These are phyloP conservation scores for Solanum ossicruentum DNA, from an alignment of 257 asterid genomes.

Conservation along the genomic window DNA sequence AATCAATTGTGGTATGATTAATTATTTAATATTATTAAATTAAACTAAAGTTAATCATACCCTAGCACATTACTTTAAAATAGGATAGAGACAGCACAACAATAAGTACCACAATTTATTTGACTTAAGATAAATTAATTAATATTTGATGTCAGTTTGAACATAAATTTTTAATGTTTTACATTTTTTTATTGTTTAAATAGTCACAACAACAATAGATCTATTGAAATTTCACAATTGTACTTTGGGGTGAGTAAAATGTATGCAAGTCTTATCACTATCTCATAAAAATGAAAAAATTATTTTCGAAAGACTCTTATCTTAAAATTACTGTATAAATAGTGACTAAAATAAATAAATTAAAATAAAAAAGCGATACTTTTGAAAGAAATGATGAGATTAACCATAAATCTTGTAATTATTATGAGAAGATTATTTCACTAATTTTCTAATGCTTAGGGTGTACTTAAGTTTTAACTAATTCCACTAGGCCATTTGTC, in stretches of 20 bases:
- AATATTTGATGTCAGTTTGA: too few relatives aligned
- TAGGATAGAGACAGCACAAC: neutral
- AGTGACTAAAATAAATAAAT: neutral
- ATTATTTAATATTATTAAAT: neutral
- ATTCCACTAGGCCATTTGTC: neutral
- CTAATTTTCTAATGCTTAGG: neutral
- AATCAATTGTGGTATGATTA: neutral
- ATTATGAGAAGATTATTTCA: neutral
- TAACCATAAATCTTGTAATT: neutral
- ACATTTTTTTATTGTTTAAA: too few relatives aligned
- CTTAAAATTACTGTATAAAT: neutral
- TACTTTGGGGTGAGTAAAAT: too few relatives aligned
- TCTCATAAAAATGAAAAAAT: fast-evolving
- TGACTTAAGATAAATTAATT: neutral
- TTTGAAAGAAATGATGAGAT: neutral
- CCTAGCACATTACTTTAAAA: neutral
- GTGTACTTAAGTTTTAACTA: neutral
- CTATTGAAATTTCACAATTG: too few relatives aligned
- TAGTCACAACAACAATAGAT: too few relatives aligned
- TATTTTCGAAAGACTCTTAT: too few relatives aligned
- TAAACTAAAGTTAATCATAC: neutral
- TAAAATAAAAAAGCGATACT: neutral
- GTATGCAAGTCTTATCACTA: too few relatives aligned
- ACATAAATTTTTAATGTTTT: too few relatives aligned
- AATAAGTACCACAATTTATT: neutral